These are phyloP conservation scores for Aspergillus novofumigatus DNA, from an alignment of 2,329 filamentous ascomycete genomes.

Conservation along the genomic window DNA sequence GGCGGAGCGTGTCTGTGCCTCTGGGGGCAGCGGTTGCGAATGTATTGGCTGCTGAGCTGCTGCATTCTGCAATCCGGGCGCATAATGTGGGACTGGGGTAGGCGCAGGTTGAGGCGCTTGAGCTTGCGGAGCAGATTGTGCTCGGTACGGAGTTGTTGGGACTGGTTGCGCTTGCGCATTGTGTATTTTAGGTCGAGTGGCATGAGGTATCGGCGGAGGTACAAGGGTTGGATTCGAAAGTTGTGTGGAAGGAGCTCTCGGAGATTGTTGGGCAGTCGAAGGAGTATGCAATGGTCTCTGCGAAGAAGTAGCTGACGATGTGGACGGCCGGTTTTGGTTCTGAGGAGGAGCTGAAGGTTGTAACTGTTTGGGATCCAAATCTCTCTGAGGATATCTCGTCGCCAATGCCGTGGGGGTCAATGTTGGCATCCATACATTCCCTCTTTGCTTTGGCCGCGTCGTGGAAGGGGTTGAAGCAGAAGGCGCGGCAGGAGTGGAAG, in stretches of 20 bases:
- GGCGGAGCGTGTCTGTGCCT: background rate
- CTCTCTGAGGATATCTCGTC: background rate
- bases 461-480: background rate
- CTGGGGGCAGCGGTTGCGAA: background rate
- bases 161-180: background rate
- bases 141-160: background rate
- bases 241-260: background rate
- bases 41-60: background rate
- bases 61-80: background rate
- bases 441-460: background rate
- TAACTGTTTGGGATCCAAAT: background rate
- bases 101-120: background rate
- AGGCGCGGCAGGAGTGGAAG: no score
- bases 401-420: background rate
- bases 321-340: background rate
- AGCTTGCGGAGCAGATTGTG: background rate
- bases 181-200: background rate
- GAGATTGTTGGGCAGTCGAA: background rate
- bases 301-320: background rate
- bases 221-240: slow-evolving; percentile 34
- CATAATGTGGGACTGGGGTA: background rate
- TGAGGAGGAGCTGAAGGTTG: background rate
- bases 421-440: background rate
- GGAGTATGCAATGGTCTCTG: background rate
- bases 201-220: background rate